These are phyloP conservation scores for Salicornia ramosissima DNA, from an alignment of 148 eudicot species.

Conservation along the genomic window DNA sequence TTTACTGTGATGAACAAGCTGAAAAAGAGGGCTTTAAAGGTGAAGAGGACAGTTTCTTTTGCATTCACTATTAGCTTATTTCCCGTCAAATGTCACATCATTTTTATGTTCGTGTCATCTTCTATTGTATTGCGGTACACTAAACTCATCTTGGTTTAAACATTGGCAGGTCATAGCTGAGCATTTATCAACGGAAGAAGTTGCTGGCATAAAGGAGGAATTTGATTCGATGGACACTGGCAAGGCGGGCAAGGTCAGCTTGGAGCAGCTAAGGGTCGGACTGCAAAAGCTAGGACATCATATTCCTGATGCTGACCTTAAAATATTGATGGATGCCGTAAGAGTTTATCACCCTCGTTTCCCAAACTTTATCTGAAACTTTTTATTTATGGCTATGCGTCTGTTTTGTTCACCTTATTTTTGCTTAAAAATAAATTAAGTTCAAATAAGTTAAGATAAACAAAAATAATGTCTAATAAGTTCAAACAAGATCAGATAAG, in stretches of 20 bases:
- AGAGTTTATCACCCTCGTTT: constrained; percentile 14
- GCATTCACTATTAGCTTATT: neutral
- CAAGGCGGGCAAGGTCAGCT: constrained; percentile 57
- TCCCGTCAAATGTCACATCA: neutral
- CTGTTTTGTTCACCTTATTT: too few relatives aligned
- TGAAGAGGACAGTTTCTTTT: neutral
- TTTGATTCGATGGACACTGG: constrained; percentile 63
- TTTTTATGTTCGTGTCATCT: neutral
- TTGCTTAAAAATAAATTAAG: too few relatives aligned
- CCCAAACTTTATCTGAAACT: neutral
- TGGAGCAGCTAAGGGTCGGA: constrained; percentile 65
- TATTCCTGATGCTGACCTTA: constrained; percentile 65
- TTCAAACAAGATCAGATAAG: too few relatives aligned
- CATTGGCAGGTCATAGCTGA: constrained; percentile 67
- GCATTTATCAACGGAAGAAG: constrained; percentile 77
- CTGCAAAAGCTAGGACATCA: constrained; percentile 65
- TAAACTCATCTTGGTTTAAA: constrained; percentile 9
- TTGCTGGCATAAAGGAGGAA: constrained; percentile 68
- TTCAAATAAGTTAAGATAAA: too few relatives aligned
- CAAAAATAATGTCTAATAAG: too few relatives aligned
- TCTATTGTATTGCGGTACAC: neutral
- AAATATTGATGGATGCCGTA: constrained; percentile 73
- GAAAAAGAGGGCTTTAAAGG: constrained; percentile 66
- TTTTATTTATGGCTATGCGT: neutral
- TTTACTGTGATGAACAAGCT: constrained; percentile 91